Conservation (phyloP, 2,329 filamentous ascomycete genomes). For the Neobulgaria alba region DNA sequence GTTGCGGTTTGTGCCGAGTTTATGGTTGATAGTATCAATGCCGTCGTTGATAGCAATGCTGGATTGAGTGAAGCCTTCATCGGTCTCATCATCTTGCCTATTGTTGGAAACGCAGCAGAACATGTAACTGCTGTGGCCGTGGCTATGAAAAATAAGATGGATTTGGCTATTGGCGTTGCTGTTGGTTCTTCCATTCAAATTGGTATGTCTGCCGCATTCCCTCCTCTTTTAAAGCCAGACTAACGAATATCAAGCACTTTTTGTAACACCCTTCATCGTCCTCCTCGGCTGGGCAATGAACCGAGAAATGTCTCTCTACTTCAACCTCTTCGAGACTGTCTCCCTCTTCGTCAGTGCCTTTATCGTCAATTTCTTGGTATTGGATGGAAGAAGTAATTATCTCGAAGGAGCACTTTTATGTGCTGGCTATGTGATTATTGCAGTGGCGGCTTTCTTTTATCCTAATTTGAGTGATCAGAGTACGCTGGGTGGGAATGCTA, state of each 20-base stretch:
- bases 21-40: conserved; percentile 59
- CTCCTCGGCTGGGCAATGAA: conserved; percentile 63
- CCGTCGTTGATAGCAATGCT: conserved; percentile 46
- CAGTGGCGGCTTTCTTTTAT: conserved; percentile 58
- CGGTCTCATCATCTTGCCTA: conserved; percentile 62
- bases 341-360: conserved; percentile 77
- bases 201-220: conserved; percentile 27
- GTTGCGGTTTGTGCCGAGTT: conserved; percentile 64
- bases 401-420: conserved; percentile 67
- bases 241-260: conserved; percentile 37
- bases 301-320: conserved; percentile 70
- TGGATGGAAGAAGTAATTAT: conserved; percentile 81
- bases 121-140: conserved; percentile 65
- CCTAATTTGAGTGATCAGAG: conserved; percentile 43
- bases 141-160: conserved; percentile 69
- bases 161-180: conserved; percentile 63
- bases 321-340: conserved; percentile 82
- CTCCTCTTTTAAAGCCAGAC: conserved; percentile 1
- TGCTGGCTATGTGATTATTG: conserved; percentile 60
- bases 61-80: conserved; percentile 57
- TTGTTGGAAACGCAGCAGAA: conserved; percentile 66
- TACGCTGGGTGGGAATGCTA: conserved; percentile 25
- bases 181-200: conserved; percentile 67
- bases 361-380: conserved; percentile 79
- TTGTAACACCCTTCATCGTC: conserved; percentile 62